Evolutionary conservation across 306 rosid species (phyloP).

Genomic region (Castanea sativa): DNA sequence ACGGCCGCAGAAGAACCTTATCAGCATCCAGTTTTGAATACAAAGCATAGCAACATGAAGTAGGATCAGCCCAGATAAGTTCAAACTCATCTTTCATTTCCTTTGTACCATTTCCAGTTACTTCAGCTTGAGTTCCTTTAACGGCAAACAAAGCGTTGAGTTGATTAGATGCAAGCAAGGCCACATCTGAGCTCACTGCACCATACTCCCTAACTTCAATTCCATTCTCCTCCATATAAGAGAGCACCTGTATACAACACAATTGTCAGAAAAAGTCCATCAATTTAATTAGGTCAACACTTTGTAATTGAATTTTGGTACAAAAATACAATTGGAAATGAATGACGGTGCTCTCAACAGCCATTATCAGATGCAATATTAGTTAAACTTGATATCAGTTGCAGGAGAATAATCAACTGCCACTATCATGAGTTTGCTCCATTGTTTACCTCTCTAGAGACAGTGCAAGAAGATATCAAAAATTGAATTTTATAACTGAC

Average conservation of each 20-base stretch:
- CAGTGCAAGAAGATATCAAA: constrained; percentile 13
- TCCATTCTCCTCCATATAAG: constrained; percentile 63
- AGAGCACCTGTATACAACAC: constrained; percentile 55
- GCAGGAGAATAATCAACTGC: not conserved
- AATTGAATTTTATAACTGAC: constrained; percentile 45
- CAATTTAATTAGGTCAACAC: constrained; percentile 1
- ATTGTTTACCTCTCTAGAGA: not conserved
- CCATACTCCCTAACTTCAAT: constrained; percentile 77
- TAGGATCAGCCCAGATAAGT: constrained; percentile 86
- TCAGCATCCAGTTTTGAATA: constrained; percentile 69
- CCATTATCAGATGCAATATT: not conserved
- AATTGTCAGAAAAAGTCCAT: not conserved
- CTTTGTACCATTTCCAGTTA: constrained; percentile 36
- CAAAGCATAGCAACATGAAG: constrained; percentile 80
- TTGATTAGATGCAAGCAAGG: constrained; percentile 59
- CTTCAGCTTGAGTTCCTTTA: constrained; percentile 32
- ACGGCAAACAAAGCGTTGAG: constrained; percentile 38
- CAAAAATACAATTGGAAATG: not conserved
- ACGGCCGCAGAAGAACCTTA: constrained; percentile 64
- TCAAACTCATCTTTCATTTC: constrained; percentile 37
- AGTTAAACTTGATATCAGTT: not conserved
- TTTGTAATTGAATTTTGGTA: not conserved
- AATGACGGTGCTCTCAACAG: not conserved
- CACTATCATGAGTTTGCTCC: not conserved
- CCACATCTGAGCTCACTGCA: constrained; percentile 62